These are phyloP conservation scores for Rachicladosporium sp. DNA, from an alignment of 2,329 filamentous ascomycete genomes.

Conservation along the genomic window DNA sequence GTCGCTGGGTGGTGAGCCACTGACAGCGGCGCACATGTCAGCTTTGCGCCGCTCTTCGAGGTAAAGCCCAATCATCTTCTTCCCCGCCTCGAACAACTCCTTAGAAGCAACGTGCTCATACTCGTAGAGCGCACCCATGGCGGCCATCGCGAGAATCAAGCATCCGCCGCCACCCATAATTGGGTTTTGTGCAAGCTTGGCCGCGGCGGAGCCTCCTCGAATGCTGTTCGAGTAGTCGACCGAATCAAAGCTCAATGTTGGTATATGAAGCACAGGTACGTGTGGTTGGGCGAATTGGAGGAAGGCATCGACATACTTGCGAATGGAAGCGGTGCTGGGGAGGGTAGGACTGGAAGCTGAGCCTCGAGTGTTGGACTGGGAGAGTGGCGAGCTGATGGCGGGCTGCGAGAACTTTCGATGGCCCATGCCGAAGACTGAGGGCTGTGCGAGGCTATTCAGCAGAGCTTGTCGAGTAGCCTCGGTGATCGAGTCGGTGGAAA, in stretches of 20 bases:
- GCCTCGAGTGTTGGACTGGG: conserved; percentile 22
- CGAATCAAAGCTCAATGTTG: conserved; percentile 81
- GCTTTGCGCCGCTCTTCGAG: conserved; percentile 82
- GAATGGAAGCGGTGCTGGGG: conserved; percentile 73
- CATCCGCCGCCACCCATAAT: conserved; percentile 71
- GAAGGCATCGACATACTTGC: conserved; percentile 82
- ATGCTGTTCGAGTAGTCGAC: conserved; percentile 50
- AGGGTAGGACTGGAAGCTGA: conserved; percentile 39
- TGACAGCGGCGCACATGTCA: conserved; percentile 55
- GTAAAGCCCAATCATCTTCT: conserved; percentile 89
- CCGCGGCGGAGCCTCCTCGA: conserved; percentile 38
- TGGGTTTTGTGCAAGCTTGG: conserved; percentile 37
- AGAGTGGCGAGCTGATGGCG: conserved; percentile 41
- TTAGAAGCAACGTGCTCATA: conserved; percentile 66
- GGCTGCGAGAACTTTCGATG: conserved; percentile 50
- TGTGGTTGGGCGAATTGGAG: conserved; percentile 89
- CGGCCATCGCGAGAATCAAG: conserved; percentile 74
- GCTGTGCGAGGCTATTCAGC: conserved; percentile 48
- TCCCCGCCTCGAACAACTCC: conserved; percentile 81
- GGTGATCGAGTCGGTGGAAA: conserved; percentile 53
- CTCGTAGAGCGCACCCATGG: conserved; percentile 80
- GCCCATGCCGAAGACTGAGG: conserved; percentile 38
- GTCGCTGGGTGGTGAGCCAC: conserved; percentile 25
- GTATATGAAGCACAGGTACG: conserved; percentile 84
- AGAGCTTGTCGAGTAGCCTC: conserved; percentile 53